phyloP scores from a whole-genome alignment of 768 basidiomycete species.

The Tylopilus balloui region DNA sequence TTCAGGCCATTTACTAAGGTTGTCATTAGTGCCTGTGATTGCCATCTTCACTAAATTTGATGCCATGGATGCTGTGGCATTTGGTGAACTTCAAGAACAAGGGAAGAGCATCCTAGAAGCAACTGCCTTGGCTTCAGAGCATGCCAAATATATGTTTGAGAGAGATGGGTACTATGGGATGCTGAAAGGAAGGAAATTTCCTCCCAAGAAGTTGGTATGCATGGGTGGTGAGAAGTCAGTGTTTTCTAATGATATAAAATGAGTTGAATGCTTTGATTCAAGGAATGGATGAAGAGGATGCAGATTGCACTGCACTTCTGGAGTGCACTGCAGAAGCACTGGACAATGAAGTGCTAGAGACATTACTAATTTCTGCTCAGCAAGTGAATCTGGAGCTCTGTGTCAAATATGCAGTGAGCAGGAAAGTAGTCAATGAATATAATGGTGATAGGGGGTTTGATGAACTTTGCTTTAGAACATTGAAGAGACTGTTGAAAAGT shows the following conservation, averaged over 20 bases:
- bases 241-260: no score
- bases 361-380: background rate
- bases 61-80: slow-evolving; percentile 23
- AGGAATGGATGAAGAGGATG: background rate
- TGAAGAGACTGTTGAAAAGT: background rate
- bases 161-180: background rate
- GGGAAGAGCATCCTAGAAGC: slow-evolving; percentile 4
- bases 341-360: slow-evolving; percentile 1
- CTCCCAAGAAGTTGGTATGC: background rate
- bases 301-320: background rate
- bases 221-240: no score
- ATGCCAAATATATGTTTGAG: slow-evolving; percentile 8
- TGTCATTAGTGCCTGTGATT: slow-evolving; percentile 40
- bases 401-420: background rate
- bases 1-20: no score
- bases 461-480: background rate
- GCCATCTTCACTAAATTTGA: slow-evolving; percentile 39
- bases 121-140: no score
- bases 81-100: slow-evolving; percentile 6
- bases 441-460: background rate
- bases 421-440: background rate
- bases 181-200: background rate
- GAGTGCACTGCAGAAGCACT: background rate
- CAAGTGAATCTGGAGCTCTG: background rate
- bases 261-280: background rate